Evolutionary conservation across 257 asterid species (phyloP).

Genomic region (Solanum piurae): DNA sequence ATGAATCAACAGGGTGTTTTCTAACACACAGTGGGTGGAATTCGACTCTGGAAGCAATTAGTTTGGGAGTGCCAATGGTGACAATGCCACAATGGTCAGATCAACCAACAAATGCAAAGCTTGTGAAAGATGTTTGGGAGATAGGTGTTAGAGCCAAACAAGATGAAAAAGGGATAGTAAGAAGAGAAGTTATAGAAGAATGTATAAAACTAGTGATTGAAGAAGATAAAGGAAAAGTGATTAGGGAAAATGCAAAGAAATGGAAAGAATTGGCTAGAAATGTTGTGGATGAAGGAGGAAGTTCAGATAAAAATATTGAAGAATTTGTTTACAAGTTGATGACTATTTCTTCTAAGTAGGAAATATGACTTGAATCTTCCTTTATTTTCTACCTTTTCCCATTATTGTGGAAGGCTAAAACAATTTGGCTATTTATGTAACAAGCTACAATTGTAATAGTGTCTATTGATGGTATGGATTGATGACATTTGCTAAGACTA

Average conservation of each 20-base stretch:
- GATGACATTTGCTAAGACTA: not conserved
- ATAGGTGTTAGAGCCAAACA: conserved; percentile 18
- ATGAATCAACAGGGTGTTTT: conserved; percentile 8
- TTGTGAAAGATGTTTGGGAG: conserved; percentile 29
- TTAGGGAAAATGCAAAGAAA: conserved; percentile 13
- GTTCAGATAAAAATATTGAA: conserved; percentile 22
- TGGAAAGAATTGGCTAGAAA: conserved; percentile 24
- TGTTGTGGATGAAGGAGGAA: conserved; percentile 29
- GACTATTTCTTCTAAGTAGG: not conserved
- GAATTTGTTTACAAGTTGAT: conserved; percentile 8
- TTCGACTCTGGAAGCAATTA: conserved; percentile 36
- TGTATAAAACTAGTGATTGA: conserved; percentile 17
- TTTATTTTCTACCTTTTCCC: no score
- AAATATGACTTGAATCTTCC: not conserved
- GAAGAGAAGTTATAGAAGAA: conserved; percentile 12
- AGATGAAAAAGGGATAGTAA: conserved; percentile 19
- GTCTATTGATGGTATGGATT: not conserved
- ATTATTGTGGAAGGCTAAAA: no score
- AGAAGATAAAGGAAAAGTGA: conserved; percentile 17
- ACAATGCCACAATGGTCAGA: conserved; percentile 19
- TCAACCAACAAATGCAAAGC: conserved; percentile 33
- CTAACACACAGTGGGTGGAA: conserved; percentile 51
- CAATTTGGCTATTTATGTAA: not conserved
- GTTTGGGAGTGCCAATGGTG: not conserved
- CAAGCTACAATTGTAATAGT: not conserved